Conservation (phyloP, 139 green algal species). For the Coelastrella sp. region DNA sequence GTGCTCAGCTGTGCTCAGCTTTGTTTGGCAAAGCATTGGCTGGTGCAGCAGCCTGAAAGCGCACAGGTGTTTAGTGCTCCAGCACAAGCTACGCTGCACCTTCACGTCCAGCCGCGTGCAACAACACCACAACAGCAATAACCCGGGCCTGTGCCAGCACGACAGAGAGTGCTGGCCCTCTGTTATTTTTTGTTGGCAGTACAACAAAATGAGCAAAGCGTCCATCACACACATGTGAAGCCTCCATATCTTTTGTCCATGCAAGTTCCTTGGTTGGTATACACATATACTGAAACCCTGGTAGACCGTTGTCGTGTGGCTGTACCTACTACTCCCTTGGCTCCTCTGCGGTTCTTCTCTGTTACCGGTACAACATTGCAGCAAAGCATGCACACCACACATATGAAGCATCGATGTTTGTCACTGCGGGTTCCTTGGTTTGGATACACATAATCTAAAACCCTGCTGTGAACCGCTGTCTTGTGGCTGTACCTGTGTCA, state of each 20-base stretch:
- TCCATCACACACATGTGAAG: no score
- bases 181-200: constrained; percentile 8
- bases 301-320: no score
- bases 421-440: background rate
- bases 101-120: no score
- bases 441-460: background rate
- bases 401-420: background rate
- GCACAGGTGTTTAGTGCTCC: no score
- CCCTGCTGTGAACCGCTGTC: background rate
- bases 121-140: no score
- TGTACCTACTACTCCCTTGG: constrained; percentile 24
- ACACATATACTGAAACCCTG: background rate
- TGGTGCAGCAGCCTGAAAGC: no score
- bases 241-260: background rate
- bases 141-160: background rate
- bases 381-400: background rate
- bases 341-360: background rate
- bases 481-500: background rate
- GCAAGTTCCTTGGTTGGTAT: background rate
- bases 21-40: no score
- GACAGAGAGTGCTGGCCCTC: background rate
- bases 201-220: constrained; percentile 7
- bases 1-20: no score
- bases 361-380: constrained; percentile 7
- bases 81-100: no score